Percentiles rank a stretch among this genome's conserved stretches.
Evolutionary conservation across 148 eudicot species (phyloP).

Genomic region (Spergularia bocconei): DNA sequence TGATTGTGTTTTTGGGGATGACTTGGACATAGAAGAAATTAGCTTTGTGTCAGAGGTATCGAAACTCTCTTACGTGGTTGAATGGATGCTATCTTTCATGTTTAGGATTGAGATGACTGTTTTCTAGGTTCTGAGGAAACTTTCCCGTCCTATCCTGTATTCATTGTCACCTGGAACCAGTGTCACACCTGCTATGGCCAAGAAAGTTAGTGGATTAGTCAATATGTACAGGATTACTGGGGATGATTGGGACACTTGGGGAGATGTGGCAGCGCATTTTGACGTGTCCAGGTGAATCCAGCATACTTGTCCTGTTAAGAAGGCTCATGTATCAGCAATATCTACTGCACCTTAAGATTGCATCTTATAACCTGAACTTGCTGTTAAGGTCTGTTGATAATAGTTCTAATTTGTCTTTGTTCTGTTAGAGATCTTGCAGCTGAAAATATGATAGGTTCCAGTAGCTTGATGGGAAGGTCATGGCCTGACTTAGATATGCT

Average conservation of each 20-base stretch:
- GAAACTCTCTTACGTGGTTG: background rate
- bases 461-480: constrained; percentile 69
- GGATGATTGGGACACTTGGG: constrained; percentile 97
- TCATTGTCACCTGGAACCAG: constrained; percentile 91
- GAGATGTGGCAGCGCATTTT: constrained; percentile 80
- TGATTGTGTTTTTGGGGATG: constrained; percentile 96
- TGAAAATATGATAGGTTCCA: constrained; percentile 73
- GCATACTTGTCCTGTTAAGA: background rate
- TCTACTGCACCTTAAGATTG: background rate
- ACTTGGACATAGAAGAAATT: constrained; percentile 75
- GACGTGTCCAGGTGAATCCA: constrained; percentile 55
- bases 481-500: constrained; percentile 99
- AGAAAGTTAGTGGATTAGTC: constrained; percentile 49
- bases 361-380: background rate
- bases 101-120: constrained; percentile 1
- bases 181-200: constrained; percentile 82
- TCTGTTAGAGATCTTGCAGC: constrained; percentile 63
- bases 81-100: background rate
- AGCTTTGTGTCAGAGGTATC: constrained; percentile 75
- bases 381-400: background rate
- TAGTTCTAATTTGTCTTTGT: background rate
- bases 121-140: constrained; percentile 57
- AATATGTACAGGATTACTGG: constrained; percentile 96
- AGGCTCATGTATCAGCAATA: background rate
- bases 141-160: constrained; percentile 58